phyloP scores from a whole-genome alignment of 2,329 filamentous ascomycete species.

The Seiridium unicorne region DNA sequence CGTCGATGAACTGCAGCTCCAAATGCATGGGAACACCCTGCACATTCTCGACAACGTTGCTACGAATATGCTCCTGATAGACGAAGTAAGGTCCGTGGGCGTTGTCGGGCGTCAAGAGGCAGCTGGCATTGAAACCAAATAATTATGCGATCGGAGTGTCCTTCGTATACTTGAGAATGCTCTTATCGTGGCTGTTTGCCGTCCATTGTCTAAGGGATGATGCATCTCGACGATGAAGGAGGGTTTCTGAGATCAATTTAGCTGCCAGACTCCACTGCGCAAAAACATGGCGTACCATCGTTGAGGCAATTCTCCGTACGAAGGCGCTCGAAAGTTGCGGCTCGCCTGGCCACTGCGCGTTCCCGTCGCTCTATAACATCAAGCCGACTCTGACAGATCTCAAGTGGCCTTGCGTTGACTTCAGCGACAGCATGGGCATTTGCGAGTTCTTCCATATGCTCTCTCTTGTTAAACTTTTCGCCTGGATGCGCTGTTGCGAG shows the following conservation, averaged over 20 bases:
- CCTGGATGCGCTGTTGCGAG: slow-evolving; percentile 24
- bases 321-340: slow-evolving; percentile 33
- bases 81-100: slow-evolving; percentile 45
- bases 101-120: slow-evolving; percentile 38
- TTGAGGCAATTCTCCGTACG: slow-evolving; percentile 29
- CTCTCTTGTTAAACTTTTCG: slow-evolving; percentile 24
- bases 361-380: slow-evolving; percentile 36
- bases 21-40: slow-evolving; percentile 39
- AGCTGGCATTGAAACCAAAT: slow-evolving; percentile 40
- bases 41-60: slow-evolving; percentile 35
- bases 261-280: neutral
- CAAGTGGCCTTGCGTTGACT: slow-evolving; percentile 30
- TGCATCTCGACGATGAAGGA: slow-evolving; percentile 30
- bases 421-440: slow-evolving; percentile 25
- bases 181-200: slow-evolving; percentile 35
- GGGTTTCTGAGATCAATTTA: neutral
- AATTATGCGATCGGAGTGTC: slow-evolving; percentile 28
- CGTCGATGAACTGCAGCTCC: slow-evolving; percentile 44
- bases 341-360: slow-evolving; percentile 35
- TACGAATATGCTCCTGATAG: slow-evolving; percentile 38
- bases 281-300: slow-evolving; percentile 17
- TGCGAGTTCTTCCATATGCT: slow-evolving; percentile 21
- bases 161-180: slow-evolving; percentile 27
- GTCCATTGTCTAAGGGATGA: slow-evolving; percentile 36
- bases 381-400: slow-evolving; percentile 35